Evolutionary conservation across 352 stramenopile species (phyloP).

Genomic region (Pythium plurisporium): DNA sequence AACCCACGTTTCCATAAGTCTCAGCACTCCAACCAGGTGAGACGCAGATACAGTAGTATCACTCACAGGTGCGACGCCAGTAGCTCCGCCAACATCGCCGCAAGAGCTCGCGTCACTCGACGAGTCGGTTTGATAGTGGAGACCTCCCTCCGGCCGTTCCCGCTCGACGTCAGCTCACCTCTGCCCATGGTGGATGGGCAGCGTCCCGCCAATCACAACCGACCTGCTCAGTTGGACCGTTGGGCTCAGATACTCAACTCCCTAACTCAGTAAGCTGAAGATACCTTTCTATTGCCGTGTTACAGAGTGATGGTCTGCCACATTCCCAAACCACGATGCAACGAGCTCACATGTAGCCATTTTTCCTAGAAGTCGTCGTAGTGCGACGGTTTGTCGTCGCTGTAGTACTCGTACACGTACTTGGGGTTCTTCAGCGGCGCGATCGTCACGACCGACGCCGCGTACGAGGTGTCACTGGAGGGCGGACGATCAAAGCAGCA

Average conservation of each 20-base stretch:
- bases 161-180: background rate
- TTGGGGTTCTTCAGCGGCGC: slow-evolving; percentile 27
- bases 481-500: slow-evolving; percentile 26
- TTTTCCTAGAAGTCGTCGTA: slow-evolving; percentile 15
- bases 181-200: background rate
- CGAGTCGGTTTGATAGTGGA: too few species aligned
- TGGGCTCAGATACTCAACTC: background rate
- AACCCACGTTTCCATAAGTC: background rate
- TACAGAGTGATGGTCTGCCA: background rate
- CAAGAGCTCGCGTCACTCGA: background rate
- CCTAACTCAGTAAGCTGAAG: slow-evolving; percentile 11
- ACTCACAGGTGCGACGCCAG: slow-evolving; percentile 5
- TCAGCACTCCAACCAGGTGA: background rate
- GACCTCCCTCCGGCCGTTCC: too few species aligned
- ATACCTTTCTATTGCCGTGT: slow-evolving; percentile 5
- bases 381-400: slow-evolving; percentile 13
- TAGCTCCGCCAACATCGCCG: slow-evolving; percentile 2
- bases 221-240: background rate
- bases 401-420: slow-evolving; percentile 25
- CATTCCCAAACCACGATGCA: background rate
- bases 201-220: slow-evolving; percentile 1
- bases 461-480: background rate
- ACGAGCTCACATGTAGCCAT: too few species aligned
- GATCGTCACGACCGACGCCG: background rate
- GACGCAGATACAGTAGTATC: too few species aligned